Percentiles rank a stretch among this genome's conserved stretches.
These are phyloP conservation scores for Penicillium riverlandense DNA, from an alignment of 495 filamentous ascomycete genomes.

Conservation along the genomic window DNA sequence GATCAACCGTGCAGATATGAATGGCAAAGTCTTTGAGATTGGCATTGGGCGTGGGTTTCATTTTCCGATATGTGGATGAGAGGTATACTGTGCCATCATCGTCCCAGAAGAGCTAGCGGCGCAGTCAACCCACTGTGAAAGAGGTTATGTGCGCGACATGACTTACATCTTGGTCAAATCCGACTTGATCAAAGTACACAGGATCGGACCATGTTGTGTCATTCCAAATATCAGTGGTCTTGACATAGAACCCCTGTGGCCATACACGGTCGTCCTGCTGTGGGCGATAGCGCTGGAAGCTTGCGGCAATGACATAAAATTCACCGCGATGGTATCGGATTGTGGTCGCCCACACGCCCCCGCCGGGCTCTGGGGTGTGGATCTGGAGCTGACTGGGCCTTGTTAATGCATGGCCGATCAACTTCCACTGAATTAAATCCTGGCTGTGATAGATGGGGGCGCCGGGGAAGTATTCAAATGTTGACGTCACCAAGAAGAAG, in stretches of 20 bases:
- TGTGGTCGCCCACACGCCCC: constrained; percentile 39
- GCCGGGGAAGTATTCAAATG: constrained; percentile 42
- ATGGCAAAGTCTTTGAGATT: constrained; percentile 33
- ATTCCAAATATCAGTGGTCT: constrained; percentile 41
- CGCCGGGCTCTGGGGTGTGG: constrained; percentile 44
- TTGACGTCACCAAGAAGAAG: constrained; percentile 40
- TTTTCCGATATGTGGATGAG: constrained; percentile 29
- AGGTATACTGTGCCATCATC: constrained; percentile 32
- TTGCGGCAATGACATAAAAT: constrained; percentile 37
- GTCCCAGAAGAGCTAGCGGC: constrained; percentile 31
- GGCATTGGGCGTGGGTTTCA: constrained; percentile 14
- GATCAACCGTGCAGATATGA: constrained; percentile 31
- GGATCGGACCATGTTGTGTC: constrained; percentile 40
- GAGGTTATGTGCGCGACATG: not conserved
- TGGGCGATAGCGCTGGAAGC: constrained; percentile 34
- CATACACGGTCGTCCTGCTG: constrained; percentile 36
- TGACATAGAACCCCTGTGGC: constrained; percentile 42
- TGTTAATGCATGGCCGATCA: constrained; percentile 51
- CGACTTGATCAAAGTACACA: constrained; percentile 41
- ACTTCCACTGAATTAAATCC: constrained; percentile 38
- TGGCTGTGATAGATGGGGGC: constrained; percentile 39
- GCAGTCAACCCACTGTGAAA: not conserved
- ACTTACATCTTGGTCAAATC: constrained; percentile 41
- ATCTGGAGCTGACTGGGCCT: constrained; percentile 56
- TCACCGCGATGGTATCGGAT: constrained; percentile 29